Conservation (phyloP, 1,139 yeast genomes). For the Lodderomyces beijingensis region DNA sequence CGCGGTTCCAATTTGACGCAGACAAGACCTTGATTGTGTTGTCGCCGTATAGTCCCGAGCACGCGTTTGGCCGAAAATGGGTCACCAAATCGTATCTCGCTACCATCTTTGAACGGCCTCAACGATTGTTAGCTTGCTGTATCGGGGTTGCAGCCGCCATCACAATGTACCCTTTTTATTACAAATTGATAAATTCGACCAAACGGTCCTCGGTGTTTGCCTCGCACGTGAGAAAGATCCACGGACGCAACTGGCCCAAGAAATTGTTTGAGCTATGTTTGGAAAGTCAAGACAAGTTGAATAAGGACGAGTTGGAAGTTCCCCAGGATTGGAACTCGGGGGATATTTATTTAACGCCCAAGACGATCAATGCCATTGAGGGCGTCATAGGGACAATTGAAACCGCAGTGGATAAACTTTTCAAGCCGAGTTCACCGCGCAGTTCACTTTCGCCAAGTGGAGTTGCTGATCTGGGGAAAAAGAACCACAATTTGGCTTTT, state of each 20-base stretch:
- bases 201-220: conserved; percentile 45
- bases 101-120: conserved; percentile 82
- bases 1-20: conserved; percentile 37
- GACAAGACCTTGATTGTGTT: conserved; percentile 52
- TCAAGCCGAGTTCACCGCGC: conserved; percentile 14
- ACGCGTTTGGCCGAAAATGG: conserved; percentile 75
- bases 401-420: conserved; percentile 61
- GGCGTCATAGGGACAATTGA: conserved; percentile 82
- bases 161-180: conserved; percentile 62
- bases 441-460: background rate
- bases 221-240: conserved; percentile 68
- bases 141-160: conserved; percentile 77
- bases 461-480: conserved; percentile 9
- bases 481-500: conserved; percentile 55
- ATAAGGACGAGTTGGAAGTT: conserved; percentile 60
- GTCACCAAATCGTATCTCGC: conserved; percentile 62
- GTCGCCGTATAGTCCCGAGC: conserved; percentile 61
- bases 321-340: conserved; percentile 84
- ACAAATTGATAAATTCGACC: conserved; percentile 47
- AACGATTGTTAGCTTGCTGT: conserved; percentile 69
- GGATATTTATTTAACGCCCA: conserved; percentile 70
- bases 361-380: conserved; percentile 67
- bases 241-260: conserved; percentile 71
- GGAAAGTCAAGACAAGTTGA: conserved; percentile 53
- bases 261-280: conserved; percentile 56